Base-by-base conservation (phyloP, 225 moss, liverwort and hornwort genomes). In the Rhytidiadelphus loreus region DNA sequence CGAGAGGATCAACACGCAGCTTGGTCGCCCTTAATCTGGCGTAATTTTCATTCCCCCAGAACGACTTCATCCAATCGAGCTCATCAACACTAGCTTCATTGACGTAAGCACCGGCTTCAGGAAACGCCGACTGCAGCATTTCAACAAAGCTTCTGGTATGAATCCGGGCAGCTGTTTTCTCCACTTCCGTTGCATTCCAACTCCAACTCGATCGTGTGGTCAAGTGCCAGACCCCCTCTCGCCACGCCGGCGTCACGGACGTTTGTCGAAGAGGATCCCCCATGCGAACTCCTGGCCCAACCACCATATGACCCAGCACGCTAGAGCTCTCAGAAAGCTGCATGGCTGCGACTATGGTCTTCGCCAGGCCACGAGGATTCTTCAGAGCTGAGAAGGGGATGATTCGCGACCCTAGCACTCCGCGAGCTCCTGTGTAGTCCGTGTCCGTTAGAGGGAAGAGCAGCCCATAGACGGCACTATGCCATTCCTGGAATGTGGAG, bases 261-360 rank as follows among this genome's bases (percentile, higher is more conserved):
- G 88, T 92, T 41, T 68, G 86, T 41, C 35, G 37, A 26, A 72
- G 29, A 23, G 89, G 88, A 81, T 92, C 93, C 19, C 90, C 87
- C 25, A 28, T 64, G 65, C 92, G 93, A 82, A 93, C 93, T 63
- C 89, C 92, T 41, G 92, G 87, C 82, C 92, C 90, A 87, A 89
- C 69, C 41, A 92, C 92, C 90, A 90, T 90, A 72, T 90, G 88
- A 41, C 85, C 90, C 58, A 90, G 25, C 58, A 92, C 83, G 37
- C 82, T 71, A 3, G 55, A 57, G 15, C 68, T 39, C 43, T 59
- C 30, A 33, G 83, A 50, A 39, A 75, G 18, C 32, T 77, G 53
- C 87, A 93, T 74, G 53, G 80, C 74, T 73, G 86, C 79, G 56
- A 93, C 55, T 39, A 92, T 85, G 29, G 61, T 90, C 60, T 50